Conservation (phyloP, 331 rosid genomes). For the Ulmus americana region DNA sequence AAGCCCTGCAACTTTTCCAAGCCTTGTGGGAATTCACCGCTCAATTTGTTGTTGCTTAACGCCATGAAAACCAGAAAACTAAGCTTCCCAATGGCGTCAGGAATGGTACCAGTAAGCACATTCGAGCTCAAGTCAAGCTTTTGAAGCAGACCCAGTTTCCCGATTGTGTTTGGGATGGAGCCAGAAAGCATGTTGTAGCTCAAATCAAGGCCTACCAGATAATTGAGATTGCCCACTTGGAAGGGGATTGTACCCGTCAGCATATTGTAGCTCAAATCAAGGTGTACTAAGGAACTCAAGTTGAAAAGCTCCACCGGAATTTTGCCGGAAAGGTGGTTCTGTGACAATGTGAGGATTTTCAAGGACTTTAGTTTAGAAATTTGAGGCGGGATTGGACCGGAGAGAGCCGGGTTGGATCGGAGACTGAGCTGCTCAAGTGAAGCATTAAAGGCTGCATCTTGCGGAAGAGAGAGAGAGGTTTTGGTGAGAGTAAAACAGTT, state of each 20-base stretch:
- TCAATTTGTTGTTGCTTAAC: constrained; percentile 37
- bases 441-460: constrained; percentile 9
- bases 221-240: constrained; percentile 34
- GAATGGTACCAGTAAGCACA: constrained; percentile 35
- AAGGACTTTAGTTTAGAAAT: constrained; percentile 37
- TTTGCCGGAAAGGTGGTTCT: constrained; percentile 31
- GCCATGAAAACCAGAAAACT: constrained; percentile 36
- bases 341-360: constrained; percentile 47
- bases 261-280: constrained; percentile 51
- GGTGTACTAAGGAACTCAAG: constrained; percentile 37
- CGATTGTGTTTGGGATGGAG: constrained; percentile 38
- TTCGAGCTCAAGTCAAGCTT: constrained; percentile 54
- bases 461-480: constrained; percentile 26
- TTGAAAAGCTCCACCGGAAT: constrained; percentile 31
- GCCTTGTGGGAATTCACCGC: constrained; percentile 33
- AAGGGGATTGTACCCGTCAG: constrained; percentile 33
- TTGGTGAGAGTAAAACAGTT: constrained; percentile 38
- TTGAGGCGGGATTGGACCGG: constrained; percentile 40
- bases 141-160: constrained; percentile 39
- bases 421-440: constrained; percentile 48
- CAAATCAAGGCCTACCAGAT: constrained; percentile 44
- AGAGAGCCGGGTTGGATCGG: constrained; percentile 38
- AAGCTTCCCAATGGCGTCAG: constrained; percentile 28
- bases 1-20: constrained; percentile 36
- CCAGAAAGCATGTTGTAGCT: constrained; percentile 43